A percentile compares a stretch with the other conserved stretches of the same genome.
Conservation (phyloP, 1,284 basidiomycete genomes). For the Porogramme epimiltina region DNA sequence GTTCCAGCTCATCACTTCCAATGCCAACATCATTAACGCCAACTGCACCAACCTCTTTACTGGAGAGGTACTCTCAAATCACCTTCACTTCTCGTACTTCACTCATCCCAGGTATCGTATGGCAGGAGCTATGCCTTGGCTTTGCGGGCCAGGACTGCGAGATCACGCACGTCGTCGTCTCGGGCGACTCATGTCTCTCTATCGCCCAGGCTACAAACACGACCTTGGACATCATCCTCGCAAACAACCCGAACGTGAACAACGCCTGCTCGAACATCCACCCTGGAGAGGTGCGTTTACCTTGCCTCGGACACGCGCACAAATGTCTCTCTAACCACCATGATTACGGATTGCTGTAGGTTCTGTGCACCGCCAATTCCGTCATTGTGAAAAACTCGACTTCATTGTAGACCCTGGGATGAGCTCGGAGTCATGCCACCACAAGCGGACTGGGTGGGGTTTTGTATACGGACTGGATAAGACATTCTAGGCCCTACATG, state of each 20-base stretch:
- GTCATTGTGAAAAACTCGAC: too few relatives aligned
- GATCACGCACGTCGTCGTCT: constrained; percentile 27
- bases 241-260: constrained; percentile 58
- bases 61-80: constrained; percentile 37
- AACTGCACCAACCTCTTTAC: constrained; percentile 55
- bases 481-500: too few relatives aligned
- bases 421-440: too few relatives aligned
- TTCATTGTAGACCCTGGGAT: too few relatives aligned
- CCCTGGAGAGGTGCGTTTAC: constrained; percentile 22
- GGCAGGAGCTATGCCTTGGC: background rate
- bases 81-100: too few relatives aligned
- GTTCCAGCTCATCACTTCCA: constrained; percentile 68
- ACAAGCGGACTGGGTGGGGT: too few relatives aligned
- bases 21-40: constrained; percentile 47
- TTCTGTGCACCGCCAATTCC: too few relatives aligned
- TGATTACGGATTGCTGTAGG: too few relatives aligned
- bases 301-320: too few relatives aligned
- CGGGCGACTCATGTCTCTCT: constrained; percentile 41
- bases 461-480: too few relatives aligned
- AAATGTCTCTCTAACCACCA: too few relatives aligned
- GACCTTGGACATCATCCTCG: constrained; percentile 37
- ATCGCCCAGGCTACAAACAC: constrained; percentile 40
- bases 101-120: too few relatives aligned
- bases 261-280: constrained; percentile 49
- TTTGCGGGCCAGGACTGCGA: constrained; percentile 7